Evolutionary conservation across 2,329 filamentous ascomycete species (phyloP).

Genomic region (Pseudocercospora eumusae): DNA sequence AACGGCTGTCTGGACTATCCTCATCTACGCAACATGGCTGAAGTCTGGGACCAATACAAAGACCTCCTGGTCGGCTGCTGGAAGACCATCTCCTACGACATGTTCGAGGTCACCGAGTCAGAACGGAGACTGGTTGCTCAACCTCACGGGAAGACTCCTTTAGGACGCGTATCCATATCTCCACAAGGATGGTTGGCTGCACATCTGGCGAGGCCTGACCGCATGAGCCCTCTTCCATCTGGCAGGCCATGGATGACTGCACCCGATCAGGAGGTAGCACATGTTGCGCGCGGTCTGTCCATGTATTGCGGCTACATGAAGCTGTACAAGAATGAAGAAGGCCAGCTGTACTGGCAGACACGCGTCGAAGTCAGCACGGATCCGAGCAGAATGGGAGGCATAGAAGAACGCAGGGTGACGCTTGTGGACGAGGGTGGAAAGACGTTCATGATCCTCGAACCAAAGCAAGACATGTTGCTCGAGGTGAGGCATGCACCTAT

Average conservation of each 20-base stretch:
- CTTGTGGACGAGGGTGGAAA: slow-evolving; percentile 28
- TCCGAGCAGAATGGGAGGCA: slow-evolving; percentile 28
- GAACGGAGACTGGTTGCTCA: slow-evolving; percentile 28
- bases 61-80: slow-evolving; percentile 30
- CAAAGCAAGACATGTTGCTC: slow-evolving; percentile 28
- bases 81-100: slow-evolving; percentile 32
- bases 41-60: slow-evolving; percentile 30
- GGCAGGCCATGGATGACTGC: slow-evolving; percentile 28
- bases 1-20: background rate
- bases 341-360: slow-evolving; percentile 32
- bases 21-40: slow-evolving; percentile 14
- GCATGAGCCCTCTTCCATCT: slow-evolving; percentile 21
- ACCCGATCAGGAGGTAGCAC: slow-evolving; percentile 29
- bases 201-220: slow-evolving; percentile 27
- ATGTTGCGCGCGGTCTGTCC: slow-evolving; percentile 28
- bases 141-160: slow-evolving; percentile 31
- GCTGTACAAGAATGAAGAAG: slow-evolving; percentile 28
- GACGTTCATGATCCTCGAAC: slow-evolving; percentile 31
- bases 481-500: slow-evolving; percentile 15
- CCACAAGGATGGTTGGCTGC: slow-evolving; percentile 30
- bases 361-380: slow-evolving; percentile 31
- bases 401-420: slow-evolving; percentile 29
- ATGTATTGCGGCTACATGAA: slow-evolving; percentile 34
- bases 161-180: slow-evolving; percentile 31
- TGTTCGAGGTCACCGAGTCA: slow-evolving; percentile 22